These are phyloP conservation scores for Cryphonectria nitschkei DNA, from an alignment of 2,329 filamentous ascomycete species.

Conservation along the genomic window DNA sequence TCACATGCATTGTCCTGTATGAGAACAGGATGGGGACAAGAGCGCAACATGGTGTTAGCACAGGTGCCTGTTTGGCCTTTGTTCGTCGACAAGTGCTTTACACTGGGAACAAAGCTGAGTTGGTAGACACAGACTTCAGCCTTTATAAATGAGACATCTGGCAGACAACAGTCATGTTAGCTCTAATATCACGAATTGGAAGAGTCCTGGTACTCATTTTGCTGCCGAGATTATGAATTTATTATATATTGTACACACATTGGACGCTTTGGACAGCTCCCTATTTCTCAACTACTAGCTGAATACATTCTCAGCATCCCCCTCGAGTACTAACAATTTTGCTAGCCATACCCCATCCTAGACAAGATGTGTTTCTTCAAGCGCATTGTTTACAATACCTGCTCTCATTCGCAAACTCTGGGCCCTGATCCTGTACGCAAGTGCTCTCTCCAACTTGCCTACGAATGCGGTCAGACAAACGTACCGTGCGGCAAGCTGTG, in stretches of 20 bases:
- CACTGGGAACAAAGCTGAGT: background rate
- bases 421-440: slow-evolving; percentile 23
- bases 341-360: background rate
- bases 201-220: background rate
- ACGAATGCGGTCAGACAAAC: slow-evolving; percentile 24
- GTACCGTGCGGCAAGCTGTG: slow-evolving; percentile 30
- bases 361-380: slow-evolving; percentile 32
- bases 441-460: slow-evolving; percentile 30
- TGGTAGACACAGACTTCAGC: background rate
- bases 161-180: background rate
- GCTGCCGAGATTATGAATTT: too few species aligned
- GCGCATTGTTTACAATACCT: slow-evolving; percentile 30
- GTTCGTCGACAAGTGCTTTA: background rate
- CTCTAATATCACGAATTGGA: background rate
- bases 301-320: slow-evolving; percentile 21
- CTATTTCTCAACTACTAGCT: background rate
- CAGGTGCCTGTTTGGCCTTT: background rate
- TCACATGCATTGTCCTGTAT: background rate
- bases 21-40: background rate
- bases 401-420: slow-evolving; percentile 30
- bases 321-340: background rate
- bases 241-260: background rate
- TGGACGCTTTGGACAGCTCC: background rate
- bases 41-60: background rate
- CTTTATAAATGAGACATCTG: background rate